Percentiles rank a stretch among this genome's conserved stretches.
phyloP scores from a whole-genome alignment of 108 stramenopile species.

The Heterococcus sp. region DNA sequence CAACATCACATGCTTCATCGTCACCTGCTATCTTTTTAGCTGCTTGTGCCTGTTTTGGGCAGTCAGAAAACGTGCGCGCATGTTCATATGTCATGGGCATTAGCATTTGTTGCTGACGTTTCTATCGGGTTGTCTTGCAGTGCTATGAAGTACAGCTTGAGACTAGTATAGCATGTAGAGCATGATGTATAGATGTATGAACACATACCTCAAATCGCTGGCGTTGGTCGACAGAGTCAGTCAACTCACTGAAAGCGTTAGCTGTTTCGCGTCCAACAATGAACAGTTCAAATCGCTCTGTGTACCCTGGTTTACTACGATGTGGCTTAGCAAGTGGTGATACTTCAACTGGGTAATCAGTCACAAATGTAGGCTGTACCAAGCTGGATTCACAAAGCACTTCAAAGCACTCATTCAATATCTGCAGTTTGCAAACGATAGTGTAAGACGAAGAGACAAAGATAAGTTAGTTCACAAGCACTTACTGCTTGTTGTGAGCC shows the following conservation, averaged over 20 bases:
- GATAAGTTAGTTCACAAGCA: too few species aligned
- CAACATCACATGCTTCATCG: constrained; percentile 94
- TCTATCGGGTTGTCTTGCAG: too few species aligned
- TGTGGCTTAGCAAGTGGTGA: constrained; percentile 94
- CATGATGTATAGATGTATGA: too few species aligned
- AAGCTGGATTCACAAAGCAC: constrained; percentile 89
- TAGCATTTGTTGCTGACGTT: too few species aligned
- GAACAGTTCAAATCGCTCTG: constrained; percentile 96
- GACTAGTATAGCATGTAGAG: too few species aligned
- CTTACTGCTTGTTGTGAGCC: too few species aligned
- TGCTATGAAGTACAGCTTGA: too few species aligned
- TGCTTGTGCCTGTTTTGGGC: constrained; percentile 25
- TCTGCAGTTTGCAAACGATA: constrained; percentile 60
- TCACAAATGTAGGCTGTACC: constrained; percentile 96
- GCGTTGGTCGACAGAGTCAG: constrained; percentile 94
- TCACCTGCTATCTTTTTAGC: constrained; percentile 66
- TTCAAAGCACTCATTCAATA: constrained; percentile 90
- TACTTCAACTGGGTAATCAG: constrained; percentile 93
- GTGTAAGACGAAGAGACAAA: too few species aligned
- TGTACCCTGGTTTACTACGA: constrained; percentile 78
- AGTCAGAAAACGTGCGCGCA: too few species aligned
- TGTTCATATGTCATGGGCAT: too few species aligned
- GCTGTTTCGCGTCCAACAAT: constrained; percentile 89
- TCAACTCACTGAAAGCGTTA: constrained; percentile 95
- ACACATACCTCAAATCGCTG: constrained; percentile 72